phyloP scores from a whole-genome alignment of 768 basidiomycete species.

The Panus rudis region DNA sequence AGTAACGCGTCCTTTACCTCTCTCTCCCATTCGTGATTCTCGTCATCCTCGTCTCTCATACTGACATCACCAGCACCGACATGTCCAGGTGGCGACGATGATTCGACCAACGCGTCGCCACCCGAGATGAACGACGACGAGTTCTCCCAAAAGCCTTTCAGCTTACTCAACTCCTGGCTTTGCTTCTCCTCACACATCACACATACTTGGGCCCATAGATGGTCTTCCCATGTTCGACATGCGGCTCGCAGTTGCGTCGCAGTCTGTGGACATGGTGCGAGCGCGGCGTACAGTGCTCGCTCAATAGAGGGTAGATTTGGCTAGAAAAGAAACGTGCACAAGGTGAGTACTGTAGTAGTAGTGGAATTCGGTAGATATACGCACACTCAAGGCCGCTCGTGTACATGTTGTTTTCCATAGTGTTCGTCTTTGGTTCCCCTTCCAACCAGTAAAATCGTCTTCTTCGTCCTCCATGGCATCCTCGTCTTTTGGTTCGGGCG shows the following conservation, averaged over 20 bases:
- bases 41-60: conserved; percentile 21
- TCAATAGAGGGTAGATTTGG: conserved; percentile 60
- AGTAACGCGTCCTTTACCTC: conserved; percentile 57
- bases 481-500: conserved; percentile 43
- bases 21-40: conserved; percentile 56
- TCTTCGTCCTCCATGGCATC: conserved; percentile 37
- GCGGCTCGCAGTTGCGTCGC: conserved; percentile 59
- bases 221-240: conserved; percentile 90
- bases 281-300: conserved; percentile 81
- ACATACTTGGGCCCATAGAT: conserved; percentile 86
- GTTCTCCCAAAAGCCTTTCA: conserved; percentile 76
- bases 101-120: conserved; percentile 23
- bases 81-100: no score
- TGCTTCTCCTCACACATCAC: conserved; percentile 78
- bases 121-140: conserved; percentile 17
- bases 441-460: conserved; percentile 42
- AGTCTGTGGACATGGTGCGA: conserved; percentile 68
- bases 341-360: not conserved
- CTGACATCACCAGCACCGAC: not conserved
- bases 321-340: conserved; percentile 23
- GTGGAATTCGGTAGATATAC: conserved; percentile 18
- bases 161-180: conserved; percentile 54
- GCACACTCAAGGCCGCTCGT: conserved; percentile 69
- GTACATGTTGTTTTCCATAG: conserved; percentile 88
- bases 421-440: conserved; percentile 69